phyloP scores from a whole-genome alignment of 1,139 yeast genomes.

The Hansenula lynferdii region DNA sequence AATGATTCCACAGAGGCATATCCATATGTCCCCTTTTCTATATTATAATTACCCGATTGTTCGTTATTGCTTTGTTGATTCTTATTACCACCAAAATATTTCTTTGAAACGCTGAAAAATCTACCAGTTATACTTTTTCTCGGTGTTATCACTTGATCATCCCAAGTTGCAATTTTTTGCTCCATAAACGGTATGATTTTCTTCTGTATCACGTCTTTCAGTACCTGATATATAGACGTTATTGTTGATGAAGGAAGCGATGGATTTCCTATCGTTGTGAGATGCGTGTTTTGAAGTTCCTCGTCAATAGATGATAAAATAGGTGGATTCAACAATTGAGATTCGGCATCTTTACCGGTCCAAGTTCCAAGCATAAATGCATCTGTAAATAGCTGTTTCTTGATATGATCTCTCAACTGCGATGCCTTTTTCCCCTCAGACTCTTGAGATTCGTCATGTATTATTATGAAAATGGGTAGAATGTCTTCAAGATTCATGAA shows the following conservation, averaged over 20 bases:
- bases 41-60: slow-evolving; percentile 30
- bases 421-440: slow-evolving; percentile 24
- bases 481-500: slow-evolving; percentile 57
- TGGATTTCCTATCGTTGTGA: slow-evolving; percentile 8
- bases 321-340: slow-evolving; percentile 30
- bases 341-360: slow-evolving; percentile 11
- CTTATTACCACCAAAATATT: slow-evolving; percentile 41
- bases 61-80: slow-evolving; percentile 18
- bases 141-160: slow-evolving; percentile 66
- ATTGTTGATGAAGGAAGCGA: slow-evolving; percentile 28
- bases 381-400: slow-evolving; percentile 32
- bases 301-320: slow-evolving; percentile 46
- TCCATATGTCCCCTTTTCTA: slow-evolving; percentile 48
- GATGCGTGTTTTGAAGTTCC: slow-evolving; percentile 35
- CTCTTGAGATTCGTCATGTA: slow-evolving; percentile 24
- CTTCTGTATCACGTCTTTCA: slow-evolving; percentile 53
- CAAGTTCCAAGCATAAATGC: slow-evolving; percentile 27
- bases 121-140: slow-evolving; percentile 71
- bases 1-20: slow-evolving; percentile 68
- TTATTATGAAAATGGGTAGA: slow-evolving; percentile 35
- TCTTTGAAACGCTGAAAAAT: slow-evolving; percentile 62
- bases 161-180: slow-evolving; percentile 68
- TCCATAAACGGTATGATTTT: slow-evolving; percentile 78
- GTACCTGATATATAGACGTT: slow-evolving; percentile 34
- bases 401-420: slow-evolving; percentile 27